Percentiles rank a stretch among this genome's conserved stretches.
These are phyloP conservation scores for Thinopyrum elongatum DNA, from an alignment of 176 grass and related monocot genomes.

Conservation along the genomic window DNA sequence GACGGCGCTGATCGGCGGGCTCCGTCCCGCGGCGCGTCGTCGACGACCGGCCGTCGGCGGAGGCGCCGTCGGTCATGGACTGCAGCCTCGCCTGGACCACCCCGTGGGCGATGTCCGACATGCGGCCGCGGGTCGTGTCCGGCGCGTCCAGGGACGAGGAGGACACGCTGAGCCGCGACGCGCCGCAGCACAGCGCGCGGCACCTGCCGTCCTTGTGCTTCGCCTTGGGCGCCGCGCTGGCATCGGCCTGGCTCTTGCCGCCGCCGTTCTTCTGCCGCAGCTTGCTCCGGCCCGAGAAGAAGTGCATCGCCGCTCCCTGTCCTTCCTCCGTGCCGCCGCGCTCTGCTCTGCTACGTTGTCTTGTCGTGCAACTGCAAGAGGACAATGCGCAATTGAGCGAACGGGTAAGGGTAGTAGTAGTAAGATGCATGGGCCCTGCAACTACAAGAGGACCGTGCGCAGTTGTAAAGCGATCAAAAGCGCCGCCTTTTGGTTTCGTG, in stretches of 20 bases:
- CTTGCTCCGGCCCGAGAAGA: conserved; percentile 53
- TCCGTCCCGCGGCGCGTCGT: neutral
- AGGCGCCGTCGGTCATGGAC: conserved; percentile 44
- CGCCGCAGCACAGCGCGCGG: conserved; percentile 61
- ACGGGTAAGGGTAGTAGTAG: neutral
- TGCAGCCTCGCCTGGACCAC: conserved; percentile 76
- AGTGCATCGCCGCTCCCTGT: conserved; percentile 8
- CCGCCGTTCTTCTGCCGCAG: neutral
- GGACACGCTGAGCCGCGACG: conserved; percentile 54
- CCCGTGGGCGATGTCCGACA: conserved; percentile 60
- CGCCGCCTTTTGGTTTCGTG: conserved; percentile 23
- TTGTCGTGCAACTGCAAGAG: neutral
- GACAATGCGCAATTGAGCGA: neutral
- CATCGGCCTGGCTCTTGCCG: neutral
- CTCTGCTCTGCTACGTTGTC: neutral
- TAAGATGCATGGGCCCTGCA: neutral
- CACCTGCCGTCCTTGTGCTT: conserved; percentile 43
- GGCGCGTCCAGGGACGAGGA: conserved; percentile 44
- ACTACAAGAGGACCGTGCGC: conserved; percentile 27
- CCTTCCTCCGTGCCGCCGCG: neutral
- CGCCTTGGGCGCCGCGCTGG: neutral
- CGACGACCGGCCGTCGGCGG: neutral
- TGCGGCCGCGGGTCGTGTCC: conserved; percentile 17
- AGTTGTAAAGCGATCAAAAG: conserved; percentile 58
- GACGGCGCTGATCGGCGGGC: neutral